Conservation (phyloP, 345 rosid species). For the Gossypium stocksii region DNA sequence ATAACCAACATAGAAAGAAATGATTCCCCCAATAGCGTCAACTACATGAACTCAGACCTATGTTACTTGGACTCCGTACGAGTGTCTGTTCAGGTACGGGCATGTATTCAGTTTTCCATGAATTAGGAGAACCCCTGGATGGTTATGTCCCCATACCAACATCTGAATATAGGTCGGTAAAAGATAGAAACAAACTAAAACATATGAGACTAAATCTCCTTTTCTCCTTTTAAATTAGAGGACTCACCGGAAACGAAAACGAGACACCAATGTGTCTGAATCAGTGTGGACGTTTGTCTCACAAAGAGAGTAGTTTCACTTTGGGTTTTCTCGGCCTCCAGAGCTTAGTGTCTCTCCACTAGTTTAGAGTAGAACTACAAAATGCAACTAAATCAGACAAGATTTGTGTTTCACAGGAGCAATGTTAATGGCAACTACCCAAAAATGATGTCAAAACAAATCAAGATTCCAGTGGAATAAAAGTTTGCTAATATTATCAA, state of each 20-base stretch:
- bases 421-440: too few relatives aligned
- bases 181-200: neutral
- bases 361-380: conserved; percentile 63
- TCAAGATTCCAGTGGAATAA: neutral
- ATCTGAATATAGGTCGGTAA: neutral
- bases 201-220: conserved; percentile 12
- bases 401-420: neutral
- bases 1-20: neutral
- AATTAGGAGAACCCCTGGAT: neutral
- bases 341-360: conserved; percentile 71
- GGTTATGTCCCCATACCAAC: neutral
- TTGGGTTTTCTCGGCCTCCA: conserved; percentile 74
- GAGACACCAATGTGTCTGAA: conserved; percentile 23
- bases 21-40: neutral
- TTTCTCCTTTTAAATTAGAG: conserved; percentile 35
- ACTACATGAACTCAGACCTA: neutral
- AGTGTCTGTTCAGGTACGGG: too few relatives aligned
- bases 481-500: neutral
- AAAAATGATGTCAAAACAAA: too few relatives aligned
- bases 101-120: too few relatives aligned
- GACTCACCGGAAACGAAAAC: conserved; percentile 28
- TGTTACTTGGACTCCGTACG: neutral
- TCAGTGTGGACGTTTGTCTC: conserved; percentile 27
- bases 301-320: conserved; percentile 34
- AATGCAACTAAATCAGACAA: conserved; percentile 15